Base-by-base conservation (phyloP, 2,329 filamentous ascomycete species). In the Xylaria sp. region DNA sequence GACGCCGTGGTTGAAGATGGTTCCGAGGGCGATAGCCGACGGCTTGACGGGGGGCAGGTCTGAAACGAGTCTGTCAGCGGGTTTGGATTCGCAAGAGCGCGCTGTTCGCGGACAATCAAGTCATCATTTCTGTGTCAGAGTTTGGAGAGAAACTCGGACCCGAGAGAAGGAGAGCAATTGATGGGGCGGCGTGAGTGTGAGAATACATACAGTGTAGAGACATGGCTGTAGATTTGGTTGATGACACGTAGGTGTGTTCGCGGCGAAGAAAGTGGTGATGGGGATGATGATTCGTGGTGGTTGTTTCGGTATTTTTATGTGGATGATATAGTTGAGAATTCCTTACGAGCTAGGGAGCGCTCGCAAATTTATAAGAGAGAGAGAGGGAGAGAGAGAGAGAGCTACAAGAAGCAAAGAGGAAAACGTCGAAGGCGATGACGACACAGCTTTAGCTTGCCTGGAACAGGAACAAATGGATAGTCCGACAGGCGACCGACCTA, bases 1-100 rank as follows among this genome's bases (percentile, higher is more conserved):
- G 78, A 94, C 88, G 78, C 91, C 91, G 85, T 99, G 95, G 88
- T 92, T 98, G 90, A 98, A 99, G 82, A 94, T 85, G 72, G 94
- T 96, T 84, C 96, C 96, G 79, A 98, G 90, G 79, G 95, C 96
- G 80, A 99, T 97, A 79, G 96, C 95, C 80, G 94, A 98, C 77
- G 96, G 96, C 91, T 98, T 98, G 80, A 99, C 96, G 76, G 94
- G 81, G 73, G 88, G 88, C 41, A 90, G 85, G 79, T 89, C 87
- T 89, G 68, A 20, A 23, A 37, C 2, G 18, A 63, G 39, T 0
- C 3, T 52, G 55, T 71, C 23, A 70, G 69, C 25, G 1, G 51
- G 3, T 46, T 46, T 44, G 31, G 1, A 25, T 41, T 12, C 8
- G 8, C 41, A n/a, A 13, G 15, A 18, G 8, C 13, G 15, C 7